Percentiles rank a stretch among this genome's conserved stretches.
Conservation (phyloP, 2,329 filamentous ascomycete genomes). For the Scedosporium apiospermum region DNA sequence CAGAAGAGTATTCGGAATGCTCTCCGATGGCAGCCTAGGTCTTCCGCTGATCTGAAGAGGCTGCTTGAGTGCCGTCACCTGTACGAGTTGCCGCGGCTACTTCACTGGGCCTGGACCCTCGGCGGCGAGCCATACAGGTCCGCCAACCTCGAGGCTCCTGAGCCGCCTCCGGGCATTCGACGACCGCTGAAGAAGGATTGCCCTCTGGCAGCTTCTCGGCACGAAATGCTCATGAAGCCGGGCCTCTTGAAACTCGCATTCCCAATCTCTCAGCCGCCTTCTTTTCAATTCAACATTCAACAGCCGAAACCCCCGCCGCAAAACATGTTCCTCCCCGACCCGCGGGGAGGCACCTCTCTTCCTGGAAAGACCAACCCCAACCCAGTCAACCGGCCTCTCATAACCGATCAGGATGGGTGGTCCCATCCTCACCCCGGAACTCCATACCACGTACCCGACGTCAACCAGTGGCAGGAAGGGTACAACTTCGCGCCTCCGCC, state of each 20-base stretch:
- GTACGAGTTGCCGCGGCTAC: conserved; percentile 29
- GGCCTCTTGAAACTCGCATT: conserved; percentile 1
- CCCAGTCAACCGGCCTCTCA: neutral
- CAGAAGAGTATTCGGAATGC: conserved; percentile 31
- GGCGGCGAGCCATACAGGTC: conserved; percentile 30
- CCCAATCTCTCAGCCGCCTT: neutral
- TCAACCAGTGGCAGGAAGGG: conserved; percentile 4
- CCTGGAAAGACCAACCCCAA: neutral
- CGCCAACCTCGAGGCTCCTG: conserved; percentile 13
- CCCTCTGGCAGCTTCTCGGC: conserved; percentile 9
- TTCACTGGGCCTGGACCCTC: conserved; percentile 32
- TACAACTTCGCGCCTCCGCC: conserved; percentile 2
- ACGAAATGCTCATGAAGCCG: conserved; percentile 6
- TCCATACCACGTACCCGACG: neutral
- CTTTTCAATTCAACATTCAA: conserved; percentile 1
- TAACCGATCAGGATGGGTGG: conserved; percentile 4
- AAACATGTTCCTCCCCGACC: conserved; percentile 1
- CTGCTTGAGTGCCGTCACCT: conserved; percentile 35
- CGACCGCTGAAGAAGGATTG: conserved; percentile 13
- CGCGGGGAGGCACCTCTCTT: neutral
- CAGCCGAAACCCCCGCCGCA: neutral
- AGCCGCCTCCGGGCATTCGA: conserved; percentile 8
- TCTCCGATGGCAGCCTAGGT: conserved; percentile 29
- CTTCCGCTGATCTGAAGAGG: conserved; percentile 32
- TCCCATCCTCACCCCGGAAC: neutral